Evolutionary conservation across 352 stramenopile genomes (phyloP), one percentile per base, ranked within the genome.

Genomic region (Phytophthora pinifolia): DNA sequence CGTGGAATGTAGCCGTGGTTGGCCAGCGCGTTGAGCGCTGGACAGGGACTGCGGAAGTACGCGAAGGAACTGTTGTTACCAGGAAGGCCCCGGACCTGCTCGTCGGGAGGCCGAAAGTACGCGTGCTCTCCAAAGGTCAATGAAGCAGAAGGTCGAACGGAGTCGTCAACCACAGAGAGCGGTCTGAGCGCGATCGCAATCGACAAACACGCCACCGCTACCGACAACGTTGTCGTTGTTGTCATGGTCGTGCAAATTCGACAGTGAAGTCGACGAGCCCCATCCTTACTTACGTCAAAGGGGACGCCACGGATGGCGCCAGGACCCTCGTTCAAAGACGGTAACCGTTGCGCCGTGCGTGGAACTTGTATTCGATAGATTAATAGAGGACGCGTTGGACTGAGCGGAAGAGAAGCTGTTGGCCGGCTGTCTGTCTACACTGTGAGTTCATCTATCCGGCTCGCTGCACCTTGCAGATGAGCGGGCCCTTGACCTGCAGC

Each of bases 1-100:
- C 71, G 68, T 17, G 70, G 67, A 18, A 83, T 36, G 56, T 78
- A 53, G 33, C 71, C 71, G 54, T 83, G 70, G 58, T 83, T 83
- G 8, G 73, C 67, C 38, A 83, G 46, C 13, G 70, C 13, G 36
- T 83, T 83, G 32, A 83, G 54, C 8, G 65, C 64, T 18, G 73
- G 73, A 36, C 73, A 83, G 5, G 73, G 73, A 36, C 61, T 70
- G 47, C 69, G 69, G 22, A 53, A 59, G 52, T 62, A 75, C 8
- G 38, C 10, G 25, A 37, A 29, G 18, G 59, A 58, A 9, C 6
- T 67, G 60, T 65, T 67, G 60, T 65, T 74, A 15, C 72, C 74
- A 2, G 70, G 77, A n/a, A 79, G 51, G 0, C 77, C 74, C 12
- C 65, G 76, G 38, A 79, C 68, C 2, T 80, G 58, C 0, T 59